These are phyloP conservation scores for Eucalyptus brandiana DNA, from an alignment of 345 rosid species.

Conservation along the genomic window DNA sequence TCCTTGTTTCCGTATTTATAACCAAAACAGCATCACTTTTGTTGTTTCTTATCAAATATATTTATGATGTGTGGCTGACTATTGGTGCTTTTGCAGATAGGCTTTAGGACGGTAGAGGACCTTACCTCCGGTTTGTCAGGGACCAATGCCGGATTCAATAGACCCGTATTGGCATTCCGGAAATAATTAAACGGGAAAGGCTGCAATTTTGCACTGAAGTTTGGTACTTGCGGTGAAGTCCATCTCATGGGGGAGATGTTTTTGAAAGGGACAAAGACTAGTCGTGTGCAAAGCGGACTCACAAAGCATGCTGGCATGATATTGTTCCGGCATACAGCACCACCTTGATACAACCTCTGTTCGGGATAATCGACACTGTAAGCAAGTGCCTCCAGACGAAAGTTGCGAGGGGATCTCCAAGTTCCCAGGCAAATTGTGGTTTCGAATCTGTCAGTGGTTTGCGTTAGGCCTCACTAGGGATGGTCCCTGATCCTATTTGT, in stretches of 20 bases:
- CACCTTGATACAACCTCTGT: not conserved
- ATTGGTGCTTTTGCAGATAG: slow-evolving; percentile 43
- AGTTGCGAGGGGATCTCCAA: not conserved
- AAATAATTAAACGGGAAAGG: slow-evolving; percentile 13
- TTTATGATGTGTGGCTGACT: not conserved
- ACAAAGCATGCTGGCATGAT: not conserved
- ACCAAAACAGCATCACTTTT: not conserved
- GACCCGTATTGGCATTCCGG: slow-evolving; percentile 67
- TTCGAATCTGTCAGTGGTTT: not conserved
- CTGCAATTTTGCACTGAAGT: not conserved
- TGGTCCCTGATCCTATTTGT: not conserved
- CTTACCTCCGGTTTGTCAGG: slow-evolving; percentile 54
- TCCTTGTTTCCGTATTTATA: not conserved
- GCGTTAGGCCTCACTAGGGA: not conserved
- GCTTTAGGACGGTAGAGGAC: slow-evolving; percentile 77
- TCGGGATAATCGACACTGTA: not conserved
- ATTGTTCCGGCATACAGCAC: not conserved
- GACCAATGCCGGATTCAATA: slow-evolving; percentile 58
- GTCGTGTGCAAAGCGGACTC: not conserved
- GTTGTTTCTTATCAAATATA: not conserved
- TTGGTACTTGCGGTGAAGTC: not conserved
- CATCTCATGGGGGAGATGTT: not conserved
- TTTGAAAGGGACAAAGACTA: not conserved
- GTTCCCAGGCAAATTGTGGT: not conserved
- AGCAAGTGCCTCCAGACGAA: not conserved